Conservation (phyloP, 1,139 yeast genomes). For the Yamadazyma jaroonii region DNA sequence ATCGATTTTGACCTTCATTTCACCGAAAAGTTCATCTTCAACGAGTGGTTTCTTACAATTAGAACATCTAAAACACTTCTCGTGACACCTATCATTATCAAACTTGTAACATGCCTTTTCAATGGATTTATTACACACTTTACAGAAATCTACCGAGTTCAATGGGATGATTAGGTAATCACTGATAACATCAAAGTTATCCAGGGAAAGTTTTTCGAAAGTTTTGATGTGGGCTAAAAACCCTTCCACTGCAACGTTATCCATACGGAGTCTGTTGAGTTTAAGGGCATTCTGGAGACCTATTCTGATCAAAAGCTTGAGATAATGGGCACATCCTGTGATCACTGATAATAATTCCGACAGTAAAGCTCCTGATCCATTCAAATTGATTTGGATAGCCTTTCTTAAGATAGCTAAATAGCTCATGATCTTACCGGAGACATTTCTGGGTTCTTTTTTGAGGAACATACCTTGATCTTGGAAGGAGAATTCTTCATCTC, state of each 20-base stretch:
- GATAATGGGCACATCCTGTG: slow-evolving; percentile 90
- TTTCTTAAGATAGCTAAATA: slow-evolving; percentile 71
- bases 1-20: slow-evolving; percentile 8
- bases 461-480: slow-evolving; percentile 14
- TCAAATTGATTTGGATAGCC: slow-evolving; percentile 41
- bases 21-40: background rate
- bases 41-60: slow-evolving; percentile 38
- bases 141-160: slow-evolving; percentile 78
- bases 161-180: slow-evolving; percentile 44
- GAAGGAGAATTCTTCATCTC: background rate
- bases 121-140: slow-evolving; percentile 66
- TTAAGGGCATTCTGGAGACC: slow-evolving; percentile 76
- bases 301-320: slow-evolving; percentile 77
- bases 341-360: slow-evolving; percentile 70
- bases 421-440: slow-evolving; percentile 77
- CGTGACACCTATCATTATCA: slow-evolving; percentile 76
- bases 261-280: slow-evolving; percentile 56
- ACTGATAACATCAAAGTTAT: slow-evolving; percentile 27
- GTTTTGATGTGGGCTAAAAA: slow-evolving; percentile 47
- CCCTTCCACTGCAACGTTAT: slow-evolving; percentile 60
- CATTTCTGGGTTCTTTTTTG: slow-evolving; percentile 81
- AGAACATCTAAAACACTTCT: slow-evolving; percentile 65
- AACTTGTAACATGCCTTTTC: slow-evolving; percentile 75
- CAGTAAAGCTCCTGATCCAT: slow-evolving; percentile 66
- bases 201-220: slow-evolving; percentile 19